Conservation (phyloP, 176 grass and related monocot species). For the Phoenix dactylifera region DNA sequence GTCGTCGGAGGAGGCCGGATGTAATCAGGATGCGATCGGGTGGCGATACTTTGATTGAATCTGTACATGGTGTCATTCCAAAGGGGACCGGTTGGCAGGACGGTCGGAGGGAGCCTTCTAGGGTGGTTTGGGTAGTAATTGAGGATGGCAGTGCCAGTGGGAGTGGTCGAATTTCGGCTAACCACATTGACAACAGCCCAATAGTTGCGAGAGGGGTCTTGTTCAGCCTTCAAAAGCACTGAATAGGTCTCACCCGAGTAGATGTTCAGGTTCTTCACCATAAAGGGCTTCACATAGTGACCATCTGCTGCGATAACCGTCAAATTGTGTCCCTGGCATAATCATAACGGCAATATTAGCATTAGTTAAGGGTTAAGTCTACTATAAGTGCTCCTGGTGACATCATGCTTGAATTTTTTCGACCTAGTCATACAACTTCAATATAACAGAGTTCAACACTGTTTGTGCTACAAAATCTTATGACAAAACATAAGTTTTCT, state of each 20-base stretch:
- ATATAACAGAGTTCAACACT: no score
- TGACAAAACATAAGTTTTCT: no score
- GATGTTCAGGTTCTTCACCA: constrained; percentile 73
- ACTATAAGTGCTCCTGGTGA: no score
- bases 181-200: constrained; percentile 68
- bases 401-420: no score
- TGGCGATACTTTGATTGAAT: constrained; percentile 37
- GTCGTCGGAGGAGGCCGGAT: constrained; percentile 16
- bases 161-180: constrained; percentile 37
- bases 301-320: constrained; percentile 79
- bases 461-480: no score
- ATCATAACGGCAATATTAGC: no score
- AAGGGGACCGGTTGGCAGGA: constrained; percentile 21
- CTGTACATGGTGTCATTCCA: constrained; percentile 60
- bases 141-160: constrained; percentile 48
- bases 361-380: no score
- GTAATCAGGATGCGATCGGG: constrained; percentile 46
- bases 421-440: no score
- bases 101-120: constrained; percentile 1
- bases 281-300: constrained; percentile 77
- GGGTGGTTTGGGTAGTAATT: constrained; percentile 49
- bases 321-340: constrained; percentile 6
- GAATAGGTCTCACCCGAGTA: no score
- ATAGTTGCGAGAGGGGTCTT: constrained; percentile 72
- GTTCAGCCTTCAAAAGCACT: constrained; percentile 58